phyloP scores from a whole-genome alignment of 495 filamentous ascomycete species.

The Parathielavia hyrcaniae region DNA sequence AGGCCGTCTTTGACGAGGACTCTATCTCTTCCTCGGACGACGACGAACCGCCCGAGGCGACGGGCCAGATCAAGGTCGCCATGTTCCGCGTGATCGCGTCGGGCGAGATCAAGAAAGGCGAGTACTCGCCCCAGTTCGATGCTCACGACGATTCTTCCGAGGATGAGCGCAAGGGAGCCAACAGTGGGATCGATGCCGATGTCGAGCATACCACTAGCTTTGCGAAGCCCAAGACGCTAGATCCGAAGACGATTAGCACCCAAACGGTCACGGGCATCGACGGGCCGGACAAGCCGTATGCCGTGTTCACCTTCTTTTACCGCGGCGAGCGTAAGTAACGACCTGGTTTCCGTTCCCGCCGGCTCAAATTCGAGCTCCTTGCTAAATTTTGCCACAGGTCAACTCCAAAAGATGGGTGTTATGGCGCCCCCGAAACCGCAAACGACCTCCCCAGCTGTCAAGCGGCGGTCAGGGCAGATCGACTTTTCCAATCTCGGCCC shows the following conservation, averaged over 20 bases:
- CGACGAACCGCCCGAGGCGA: conserved; percentile 86
- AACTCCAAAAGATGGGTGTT: conserved; percentile 93
- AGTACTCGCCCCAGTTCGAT: conserved; percentile 97
- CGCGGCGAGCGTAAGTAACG: conserved; percentile 77
- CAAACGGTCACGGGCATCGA: conserved; percentile 99
- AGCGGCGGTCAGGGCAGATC: conserved; percentile 68
- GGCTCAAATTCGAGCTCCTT: background rate
- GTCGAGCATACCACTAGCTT: conserved; percentile 98
- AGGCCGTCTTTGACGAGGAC: conserved; percentile 66
- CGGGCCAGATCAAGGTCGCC: conserved; percentile 96
- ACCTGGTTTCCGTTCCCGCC: background rate
- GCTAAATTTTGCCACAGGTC: conserved; percentile 50
- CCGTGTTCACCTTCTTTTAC: conserved; percentile 96
- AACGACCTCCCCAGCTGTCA: conserved; percentile 51
- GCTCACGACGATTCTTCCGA: conserved; percentile 89
- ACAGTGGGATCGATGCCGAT: conserved; percentile 51
- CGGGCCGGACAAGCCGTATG: conserved; percentile 88
- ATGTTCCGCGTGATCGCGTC: conserved; percentile 93
- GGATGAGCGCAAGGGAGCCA: conserved; percentile 42
- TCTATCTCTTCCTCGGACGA: conserved; percentile 74
- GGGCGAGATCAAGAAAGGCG: conserved; percentile 92
- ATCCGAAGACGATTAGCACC: conserved; percentile 94
- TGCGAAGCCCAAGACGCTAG: conserved; percentile 92
- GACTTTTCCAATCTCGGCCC: conserved; percentile 83
- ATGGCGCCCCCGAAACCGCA: conserved; percentile 55